Conservation (phyloP, 139 green algal species). For the Mychonastes homosphaera region DNA sequence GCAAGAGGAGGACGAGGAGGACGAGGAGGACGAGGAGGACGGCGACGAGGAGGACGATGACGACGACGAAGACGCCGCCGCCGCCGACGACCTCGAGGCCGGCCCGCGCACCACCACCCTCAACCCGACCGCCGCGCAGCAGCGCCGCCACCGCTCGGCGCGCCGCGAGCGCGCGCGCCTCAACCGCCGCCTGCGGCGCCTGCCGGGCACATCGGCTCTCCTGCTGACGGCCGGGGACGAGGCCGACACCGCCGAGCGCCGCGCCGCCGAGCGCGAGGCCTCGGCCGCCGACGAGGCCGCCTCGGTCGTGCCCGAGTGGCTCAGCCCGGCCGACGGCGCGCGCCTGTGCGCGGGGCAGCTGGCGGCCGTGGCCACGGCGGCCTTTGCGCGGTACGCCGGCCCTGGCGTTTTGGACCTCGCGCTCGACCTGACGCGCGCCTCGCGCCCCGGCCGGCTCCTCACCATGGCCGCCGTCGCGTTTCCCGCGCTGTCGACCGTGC, state of each 20-base stretch:
- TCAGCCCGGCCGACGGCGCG: constrained; percentile 14
- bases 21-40: background rate
- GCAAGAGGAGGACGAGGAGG: constrained; percentile 10
- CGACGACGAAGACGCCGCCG: no score
- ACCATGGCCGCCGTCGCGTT: background rate
- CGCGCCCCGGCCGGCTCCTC: constrained; percentile 11
- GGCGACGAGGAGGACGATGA: no score
- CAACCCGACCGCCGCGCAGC: background rate
- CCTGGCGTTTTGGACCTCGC: constrained; percentile 6
- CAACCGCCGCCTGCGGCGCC: background rate
- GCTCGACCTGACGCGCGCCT: constrained; percentile 16
- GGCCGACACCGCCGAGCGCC: background rate
- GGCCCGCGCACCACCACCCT: background rate
- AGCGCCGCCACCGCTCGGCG: background rate
- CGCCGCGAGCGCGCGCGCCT: background rate
- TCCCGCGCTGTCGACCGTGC: constrained; percentile 1
- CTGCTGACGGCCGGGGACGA: background rate
- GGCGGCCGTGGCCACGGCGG: background rate
- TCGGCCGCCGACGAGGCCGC: constrained; percentile 6
- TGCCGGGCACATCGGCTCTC: background rate
- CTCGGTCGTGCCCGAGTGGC: constrained; percentile 20
- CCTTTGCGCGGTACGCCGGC: constrained; percentile 3
- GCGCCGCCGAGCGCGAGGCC: no score
- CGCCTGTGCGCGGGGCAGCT: constrained; percentile 19
- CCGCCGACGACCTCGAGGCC: no score